Percentiles rank a stretch among this genome's conserved stretches.
Evolutionary conservation across 1,139 yeast genomes (phyloP).

Genomic region (Blastobotrys elegans): DNA sequence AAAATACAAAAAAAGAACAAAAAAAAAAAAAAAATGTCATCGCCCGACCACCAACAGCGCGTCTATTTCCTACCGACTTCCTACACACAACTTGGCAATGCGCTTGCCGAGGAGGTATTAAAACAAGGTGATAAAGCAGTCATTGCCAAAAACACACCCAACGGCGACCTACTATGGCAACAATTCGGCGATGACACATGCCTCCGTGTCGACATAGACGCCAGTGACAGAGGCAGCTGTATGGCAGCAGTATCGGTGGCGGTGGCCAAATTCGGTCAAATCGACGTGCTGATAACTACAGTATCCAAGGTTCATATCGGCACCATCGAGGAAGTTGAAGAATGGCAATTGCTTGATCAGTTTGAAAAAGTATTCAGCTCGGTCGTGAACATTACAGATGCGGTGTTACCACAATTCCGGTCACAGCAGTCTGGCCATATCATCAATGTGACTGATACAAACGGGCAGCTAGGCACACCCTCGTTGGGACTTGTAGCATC

Average conservation of each 20-base stretch:
- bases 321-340: conserved; percentile 30
- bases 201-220: neutral
- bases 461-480: conserved; percentile 33
- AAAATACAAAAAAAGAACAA: too few relatives aligned
- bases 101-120: conserved; percentile 8
- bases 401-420: conserved; percentile 29
- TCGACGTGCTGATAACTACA: conserved; percentile 29
- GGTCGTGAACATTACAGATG: conserved; percentile 30
- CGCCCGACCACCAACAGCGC: neutral
- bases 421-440: conserved; percentile 30
- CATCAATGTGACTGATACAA: conserved; percentile 31
- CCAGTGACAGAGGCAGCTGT: neutral
- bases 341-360: conserved; percentile 31
- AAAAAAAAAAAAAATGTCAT: neutral
- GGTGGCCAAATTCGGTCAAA: conserved; percentile 20
- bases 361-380: conserved; percentile 29
- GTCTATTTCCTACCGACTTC: conserved; percentile 10
- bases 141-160: neutral
- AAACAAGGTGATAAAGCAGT: conserved; percentile 6
- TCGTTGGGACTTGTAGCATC: conserved; percentile 28
- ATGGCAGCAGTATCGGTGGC: conserved; percentile 6
- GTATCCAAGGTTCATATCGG: conserved; percentile 19
- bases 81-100: conserved; percentile 3
- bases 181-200: neutral
- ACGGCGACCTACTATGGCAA: neutral